A percentile compares a stretch with the other conserved stretches of the same genome.
Evolutionary conservation across 164 flowering plant genomes (phyloP).

Genomic region (Macadamia integrifolia): DNA sequence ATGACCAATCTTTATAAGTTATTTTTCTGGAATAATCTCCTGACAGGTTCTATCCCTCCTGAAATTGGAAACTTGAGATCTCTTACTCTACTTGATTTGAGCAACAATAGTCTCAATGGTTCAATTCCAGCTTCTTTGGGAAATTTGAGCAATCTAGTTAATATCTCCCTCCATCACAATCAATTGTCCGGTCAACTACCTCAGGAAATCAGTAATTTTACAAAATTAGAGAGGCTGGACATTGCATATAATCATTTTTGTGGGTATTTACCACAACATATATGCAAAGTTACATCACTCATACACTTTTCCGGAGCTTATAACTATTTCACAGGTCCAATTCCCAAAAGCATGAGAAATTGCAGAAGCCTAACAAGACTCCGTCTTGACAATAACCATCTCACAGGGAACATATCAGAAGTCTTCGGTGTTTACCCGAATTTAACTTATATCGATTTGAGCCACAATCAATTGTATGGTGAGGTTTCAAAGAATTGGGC

Average conservation of each 20-base stretch:
- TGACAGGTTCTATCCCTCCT: neutral
- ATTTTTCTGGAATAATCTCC: neutral
- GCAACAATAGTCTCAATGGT: neutral
- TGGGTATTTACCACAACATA: neutral
- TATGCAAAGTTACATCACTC: neutral
- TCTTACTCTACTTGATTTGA: neutral
- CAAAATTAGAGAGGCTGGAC: neutral
- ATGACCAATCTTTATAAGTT: too few relatives aligned
- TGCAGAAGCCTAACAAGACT: slow-evolving; percentile 6
- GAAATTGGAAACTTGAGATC: neutral
- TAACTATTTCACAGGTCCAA: slow-evolving; percentile 2
- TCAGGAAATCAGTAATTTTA: neutral
- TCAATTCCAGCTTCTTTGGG: neutral
- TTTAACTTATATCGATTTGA: neutral
- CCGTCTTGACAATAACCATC: slow-evolving; percentile 6
- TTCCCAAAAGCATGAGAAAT: slow-evolving; percentile 9
- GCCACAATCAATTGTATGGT: slow-evolving; percentile 8
- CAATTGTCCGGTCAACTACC: neutral
- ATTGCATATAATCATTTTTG: neutral
- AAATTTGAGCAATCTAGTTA: neutral
- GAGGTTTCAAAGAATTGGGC: slow-evolving; percentile 6
- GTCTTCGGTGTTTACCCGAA: slow-evolving; percentile 10
- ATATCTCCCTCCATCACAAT: neutral
- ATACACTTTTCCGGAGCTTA: neutral
- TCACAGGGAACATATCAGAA: slow-evolving; percentile 12